Conservation (phyloP, 2,329 filamentous ascomycete species). For the Aspergillus nomiae region DNA sequence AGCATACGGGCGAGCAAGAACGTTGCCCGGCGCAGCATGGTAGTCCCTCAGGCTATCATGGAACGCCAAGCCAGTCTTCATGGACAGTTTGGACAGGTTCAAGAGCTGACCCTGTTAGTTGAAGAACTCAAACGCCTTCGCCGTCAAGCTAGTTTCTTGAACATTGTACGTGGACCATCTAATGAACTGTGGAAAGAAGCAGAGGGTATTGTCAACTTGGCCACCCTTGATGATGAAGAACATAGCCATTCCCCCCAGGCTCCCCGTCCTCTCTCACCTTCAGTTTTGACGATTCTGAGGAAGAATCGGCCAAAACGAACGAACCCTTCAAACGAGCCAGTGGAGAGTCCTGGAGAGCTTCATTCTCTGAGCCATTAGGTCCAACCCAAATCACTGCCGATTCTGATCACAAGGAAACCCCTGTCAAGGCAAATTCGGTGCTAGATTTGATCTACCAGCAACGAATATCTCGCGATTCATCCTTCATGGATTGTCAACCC, state of each 20-base stretch:
- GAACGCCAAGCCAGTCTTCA: slow-evolving; percentile 67
- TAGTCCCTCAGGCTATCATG: slow-evolving; percentile 62
- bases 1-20: slow-evolving; percentile 33
- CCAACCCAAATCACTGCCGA: slow-evolving; percentile 32
- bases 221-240: slow-evolving; percentile 65
- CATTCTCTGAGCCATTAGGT: slow-evolving; percentile 29
- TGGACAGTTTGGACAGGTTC: slow-evolving; percentile 65
- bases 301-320: slow-evolving; percentile 43
- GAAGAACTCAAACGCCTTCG: slow-evolving; percentile 66
- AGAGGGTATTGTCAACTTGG: slow-evolving; percentile 67
- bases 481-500: slow-evolving; percentile 25
- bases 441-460: slow-evolving; percentile 62
- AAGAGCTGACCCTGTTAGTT: slow-evolving; percentile 65
- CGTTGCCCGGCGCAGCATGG: slow-evolving; percentile 37
- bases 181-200: slow-evolving; percentile 64
- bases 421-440: slow-evolving; percentile 62
- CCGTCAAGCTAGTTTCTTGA: slow-evolving; percentile 55
- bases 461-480: slow-evolving; percentile 36
- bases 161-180: slow-evolving; percentile 56
- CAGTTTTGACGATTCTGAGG: slow-evolving; percentile 61
- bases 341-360: slow-evolving; percentile 33
- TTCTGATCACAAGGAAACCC: slow-evolving; percentile 55
- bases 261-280: slow-evolving; percentile 61
- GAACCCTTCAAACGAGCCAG: slow-evolving; percentile 34
- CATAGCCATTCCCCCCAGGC: slow-evolving; percentile 49